A percentile compares a stretch with the other conserved stretches of the same genome.
Evolutionary conservation across 2,329 filamentous ascomycete genomes (phyloP).

Genomic region (Epichloe typhina): DNA sequence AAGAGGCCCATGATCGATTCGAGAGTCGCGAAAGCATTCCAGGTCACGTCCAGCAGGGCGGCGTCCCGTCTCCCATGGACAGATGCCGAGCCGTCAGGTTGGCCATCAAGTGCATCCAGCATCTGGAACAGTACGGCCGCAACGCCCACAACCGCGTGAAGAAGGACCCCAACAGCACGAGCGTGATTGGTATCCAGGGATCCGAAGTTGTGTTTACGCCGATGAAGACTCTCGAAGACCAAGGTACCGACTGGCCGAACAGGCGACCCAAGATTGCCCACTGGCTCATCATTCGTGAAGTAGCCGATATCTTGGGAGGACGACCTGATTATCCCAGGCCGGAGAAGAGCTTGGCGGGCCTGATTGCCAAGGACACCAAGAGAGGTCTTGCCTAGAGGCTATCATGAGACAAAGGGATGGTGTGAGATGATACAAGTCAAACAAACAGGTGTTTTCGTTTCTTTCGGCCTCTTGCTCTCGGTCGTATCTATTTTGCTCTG

Average conservation of each 20-base stretch:
- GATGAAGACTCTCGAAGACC: conserved; percentile 67
- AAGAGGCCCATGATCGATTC: conserved; percentile 83
- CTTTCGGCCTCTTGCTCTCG: background rate
- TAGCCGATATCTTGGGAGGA: conserved; percentile 76
- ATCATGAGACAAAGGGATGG: background rate
- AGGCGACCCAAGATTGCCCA: conserved; percentile 71
- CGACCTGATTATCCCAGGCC: conserved; percentile 42
- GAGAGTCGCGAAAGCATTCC: conserved; percentile 86
- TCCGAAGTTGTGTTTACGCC: conserved; percentile 78
- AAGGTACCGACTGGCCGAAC: conserved; percentile 87
- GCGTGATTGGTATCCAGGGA: conserved; percentile 86
- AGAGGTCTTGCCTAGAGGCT: conserved; percentile 26
- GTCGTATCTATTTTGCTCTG: background rate
- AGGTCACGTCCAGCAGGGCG: conserved; percentile 89
- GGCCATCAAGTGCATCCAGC: conserved; percentile 87
- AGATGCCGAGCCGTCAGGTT: conserved; percentile 82
- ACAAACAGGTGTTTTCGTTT: background rate
- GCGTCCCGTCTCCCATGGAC: conserved; percentile 90
- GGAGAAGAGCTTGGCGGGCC: conserved; percentile 35
- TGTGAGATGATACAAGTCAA: background rate
- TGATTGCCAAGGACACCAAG: conserved; percentile 48
- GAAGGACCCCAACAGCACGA: conserved; percentile 57
- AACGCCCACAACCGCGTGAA: conserved; percentile 54
- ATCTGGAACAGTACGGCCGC: conserved; percentile 66
- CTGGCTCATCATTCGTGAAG: conserved; percentile 69